phyloP scores from a whole-genome alignment of 75 land plant species.

The Azolla pinnata region DNA sequence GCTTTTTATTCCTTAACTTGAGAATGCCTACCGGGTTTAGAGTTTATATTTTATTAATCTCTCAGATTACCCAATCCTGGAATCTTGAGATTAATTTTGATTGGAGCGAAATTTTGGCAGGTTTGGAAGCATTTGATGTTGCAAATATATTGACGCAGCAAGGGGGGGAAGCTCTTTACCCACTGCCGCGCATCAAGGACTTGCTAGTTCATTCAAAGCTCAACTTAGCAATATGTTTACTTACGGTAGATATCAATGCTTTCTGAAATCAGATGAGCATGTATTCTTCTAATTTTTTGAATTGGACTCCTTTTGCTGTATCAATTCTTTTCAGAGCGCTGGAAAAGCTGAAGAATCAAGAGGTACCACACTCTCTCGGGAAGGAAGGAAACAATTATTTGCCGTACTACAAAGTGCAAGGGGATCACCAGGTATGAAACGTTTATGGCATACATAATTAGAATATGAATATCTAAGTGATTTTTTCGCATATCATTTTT shows the following conservation, averaged over 20 bases:
- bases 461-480: not conserved
- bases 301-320: not conserved
- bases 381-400: constrained; percentile 91
- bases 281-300: no score
- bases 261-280: not conserved
- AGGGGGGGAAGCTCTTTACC: constrained; percentile 82
- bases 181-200: constrained; percentile 61
- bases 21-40: no score
- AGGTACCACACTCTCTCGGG: constrained; percentile 62
- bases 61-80: no score
- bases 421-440: constrained; percentile 79
- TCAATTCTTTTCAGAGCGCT: no score
- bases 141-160: constrained; percentile 64
- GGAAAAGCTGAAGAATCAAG: constrained; percentile 46
- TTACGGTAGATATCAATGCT: constrained; percentile 50
- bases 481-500: no score
- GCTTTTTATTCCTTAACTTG: no score
- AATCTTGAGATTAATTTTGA: no score
- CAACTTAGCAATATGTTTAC: constrained; percentile 71
- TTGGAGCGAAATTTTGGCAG: no score
- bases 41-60: no score
- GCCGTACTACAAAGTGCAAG: constrained; percentile 95
- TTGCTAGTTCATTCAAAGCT: constrained; percentile 83
- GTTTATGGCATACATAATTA: not conserved
- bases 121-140: constrained; percentile 74